Percentiles rank a stretch among this genome's conserved stretches.
Evolutionary conservation across 352 stramenopile genomes (phyloP).

Genomic region (Aphanomyces cochlioides): DNA sequence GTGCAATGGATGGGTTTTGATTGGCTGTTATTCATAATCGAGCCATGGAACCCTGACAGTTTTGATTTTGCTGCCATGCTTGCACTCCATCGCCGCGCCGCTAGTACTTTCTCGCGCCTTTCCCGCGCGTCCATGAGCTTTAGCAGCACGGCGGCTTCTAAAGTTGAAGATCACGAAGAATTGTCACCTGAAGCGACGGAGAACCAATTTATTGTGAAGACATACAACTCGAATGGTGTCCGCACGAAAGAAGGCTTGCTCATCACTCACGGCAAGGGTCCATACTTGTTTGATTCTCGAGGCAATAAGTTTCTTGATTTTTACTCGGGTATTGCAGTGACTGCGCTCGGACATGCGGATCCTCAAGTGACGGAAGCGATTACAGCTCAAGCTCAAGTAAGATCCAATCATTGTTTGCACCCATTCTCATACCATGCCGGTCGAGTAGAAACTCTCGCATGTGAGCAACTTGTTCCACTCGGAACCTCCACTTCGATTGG

Average conservation of each 20-base stretch:
- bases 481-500: slow-evolving; percentile 88
- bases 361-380: slow-evolving; percentile 73
- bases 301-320: slow-evolving; percentile 91
- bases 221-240: slow-evolving; percentile 75
- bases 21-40: too few species aligned
- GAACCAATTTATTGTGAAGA: slow-evolving; percentile 76
- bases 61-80: background rate
- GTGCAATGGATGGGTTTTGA: too few species aligned
- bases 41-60: too few species aligned
- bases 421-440: slow-evolving; percentile 46
- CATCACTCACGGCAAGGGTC: slow-evolving; percentile 87
- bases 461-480: slow-evolving; percentile 97
- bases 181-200: slow-evolving; percentile 51
- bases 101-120: background rate
- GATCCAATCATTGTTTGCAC: slow-evolving; percentile 28
- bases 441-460: slow-evolving; percentile 88
- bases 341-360: slow-evolving; percentile 87
- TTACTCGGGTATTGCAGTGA: slow-evolving; percentile 91
- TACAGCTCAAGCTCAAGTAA: slow-evolving; percentile 53
- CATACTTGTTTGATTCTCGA: slow-evolving; percentile 88
- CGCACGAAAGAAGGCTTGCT: slow-evolving; percentile 59
- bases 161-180: background rate
- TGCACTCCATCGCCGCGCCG: background rate
- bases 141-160: background rate
- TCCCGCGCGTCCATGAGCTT: background rate